Conservation (phyloP, 1,284 basidiomycete genomes). For the Cutaneotrichosporon cutaneum region DNA sequence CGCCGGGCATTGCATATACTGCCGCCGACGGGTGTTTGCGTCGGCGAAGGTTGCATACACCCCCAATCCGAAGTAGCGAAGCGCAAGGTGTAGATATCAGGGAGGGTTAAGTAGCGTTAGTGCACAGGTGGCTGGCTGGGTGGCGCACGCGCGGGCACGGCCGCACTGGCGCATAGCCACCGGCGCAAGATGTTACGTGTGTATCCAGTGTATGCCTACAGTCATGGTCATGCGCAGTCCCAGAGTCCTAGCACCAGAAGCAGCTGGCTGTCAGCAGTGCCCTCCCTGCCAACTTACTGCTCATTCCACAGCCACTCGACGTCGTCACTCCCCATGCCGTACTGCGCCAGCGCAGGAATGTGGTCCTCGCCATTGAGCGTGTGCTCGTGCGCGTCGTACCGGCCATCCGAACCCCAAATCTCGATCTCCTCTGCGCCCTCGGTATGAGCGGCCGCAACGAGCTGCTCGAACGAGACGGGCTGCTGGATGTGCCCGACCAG, state of each 20-base stretch:
- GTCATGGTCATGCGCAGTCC: neutral
- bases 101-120: neutral
- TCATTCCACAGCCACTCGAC: slow-evolving; percentile 18
- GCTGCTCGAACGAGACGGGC: slow-evolving; percentile 12
- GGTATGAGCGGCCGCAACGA: slow-evolving; percentile 4
- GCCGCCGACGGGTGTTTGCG: neutral
- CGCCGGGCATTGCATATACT: slow-evolving; percentile 1
- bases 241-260: slow-evolving; percentile 6
- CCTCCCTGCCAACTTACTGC: slow-evolving; percentile 8
- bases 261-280: slow-evolving; percentile 10
- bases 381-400: slow-evolving; percentile 10
- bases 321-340: slow-evolving; percentile 8
- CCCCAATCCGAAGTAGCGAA: neutral
- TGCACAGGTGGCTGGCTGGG: neutral
- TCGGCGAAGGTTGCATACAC: no score
- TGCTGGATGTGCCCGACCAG: slow-evolving; percentile 3
- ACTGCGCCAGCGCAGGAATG: slow-evolving; percentile 14
- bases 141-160: neutral
- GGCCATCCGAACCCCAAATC: slow-evolving; percentile 15
- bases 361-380: neutral
- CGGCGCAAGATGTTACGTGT: neutral
- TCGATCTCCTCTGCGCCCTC: slow-evolving; percentile 17
- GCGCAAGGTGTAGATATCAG: neutral
- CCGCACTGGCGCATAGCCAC: neutral
- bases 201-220: slow-evolving; percentile 2